Evolutionary conservation across 225 moss, liverwort and hornwort genomes (phyloP).

Genomic region (Bryoerythrophyllum caledonicum): DNA sequence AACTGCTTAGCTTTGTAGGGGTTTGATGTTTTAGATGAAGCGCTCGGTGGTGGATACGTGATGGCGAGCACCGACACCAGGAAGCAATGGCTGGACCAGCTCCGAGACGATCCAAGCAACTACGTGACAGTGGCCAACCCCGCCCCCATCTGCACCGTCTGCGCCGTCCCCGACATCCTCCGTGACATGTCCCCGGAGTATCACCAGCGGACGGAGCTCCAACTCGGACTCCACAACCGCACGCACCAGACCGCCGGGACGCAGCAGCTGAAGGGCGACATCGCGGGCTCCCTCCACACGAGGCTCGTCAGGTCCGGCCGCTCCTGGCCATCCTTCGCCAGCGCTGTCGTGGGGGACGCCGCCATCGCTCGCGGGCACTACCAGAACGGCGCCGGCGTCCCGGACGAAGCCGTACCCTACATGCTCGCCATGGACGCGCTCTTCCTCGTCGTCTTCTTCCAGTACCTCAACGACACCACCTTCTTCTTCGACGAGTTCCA

Average conservation of each 20-base stretch:
- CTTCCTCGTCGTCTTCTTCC: slow-evolving; percentile 38
- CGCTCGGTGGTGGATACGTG: background rate
- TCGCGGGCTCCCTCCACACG: slow-evolving; percentile 24
- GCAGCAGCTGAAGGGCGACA: slow-evolving; percentile 25
- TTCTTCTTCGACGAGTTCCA: slow-evolving; percentile 18
- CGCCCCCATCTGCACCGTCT: background rate
- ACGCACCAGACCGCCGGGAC: slow-evolving; percentile 12
- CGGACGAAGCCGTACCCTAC: slow-evolving; percentile 26
- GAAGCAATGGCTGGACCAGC: slow-evolving; percentile 17
- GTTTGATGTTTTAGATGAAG: no score
- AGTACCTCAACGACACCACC: background rate
- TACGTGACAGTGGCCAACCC: background rate
- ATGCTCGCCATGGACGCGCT: slow-evolving; percentile 35
- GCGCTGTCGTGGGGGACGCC: slow-evolving; percentile 19
- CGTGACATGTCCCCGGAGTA: slow-evolving; percentile 10
- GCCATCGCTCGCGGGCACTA: slow-evolving; percentile 16
- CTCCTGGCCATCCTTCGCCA: slow-evolving; percentile 21
- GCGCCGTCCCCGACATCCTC: slow-evolving; percentile 18
- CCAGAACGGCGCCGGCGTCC: background rate
- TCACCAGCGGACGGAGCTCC: slow-evolving; percentile 25
- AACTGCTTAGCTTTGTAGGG: no score
- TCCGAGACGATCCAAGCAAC: slow-evolving; percentile 14
- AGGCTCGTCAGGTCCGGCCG: background rate
- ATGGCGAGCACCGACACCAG: background rate
- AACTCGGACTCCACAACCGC: slow-evolving; percentile 32